Evolutionary conservation across 2,329 filamentous ascomycete species (phyloP).

Genomic region (Xylaria multiplex): DNA sequence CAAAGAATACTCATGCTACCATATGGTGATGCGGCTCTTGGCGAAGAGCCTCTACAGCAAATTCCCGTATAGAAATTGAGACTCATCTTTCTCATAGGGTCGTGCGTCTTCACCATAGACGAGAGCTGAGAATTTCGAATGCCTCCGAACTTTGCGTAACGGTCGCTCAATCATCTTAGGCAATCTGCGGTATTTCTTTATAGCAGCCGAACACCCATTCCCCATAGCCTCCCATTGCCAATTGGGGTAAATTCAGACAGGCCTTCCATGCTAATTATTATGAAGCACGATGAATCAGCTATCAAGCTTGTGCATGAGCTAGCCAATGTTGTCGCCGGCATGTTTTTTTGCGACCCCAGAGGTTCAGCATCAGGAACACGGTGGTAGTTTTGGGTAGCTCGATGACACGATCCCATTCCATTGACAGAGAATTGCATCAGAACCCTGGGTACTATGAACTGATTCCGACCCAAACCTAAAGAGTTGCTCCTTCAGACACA

Average conservation of each 20-base stretch:
- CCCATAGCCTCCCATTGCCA: conserved; percentile 53
- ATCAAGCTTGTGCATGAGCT: conserved; percentile 67
- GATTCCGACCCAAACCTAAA: conserved; percentile 59
- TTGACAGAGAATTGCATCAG: conserved; percentile 70
- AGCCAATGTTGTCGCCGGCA: conserved; percentile 6
- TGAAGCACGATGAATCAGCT: conserved; percentile 83
- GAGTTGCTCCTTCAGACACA: conserved; percentile 47
- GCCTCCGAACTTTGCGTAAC: conserved; percentile 48
- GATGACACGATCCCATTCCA: conserved; percentile 66
- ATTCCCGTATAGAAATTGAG: conserved; percentile 51
- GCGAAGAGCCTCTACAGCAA: conserved; percentile 56
- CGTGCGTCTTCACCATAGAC: conserved; percentile 61
- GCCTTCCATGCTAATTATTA: conserved; percentile 77
- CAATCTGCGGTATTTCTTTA: conserved; percentile 56
- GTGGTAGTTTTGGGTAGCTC: conserved; percentile 65
- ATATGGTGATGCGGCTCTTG: conserved; percentile 55
- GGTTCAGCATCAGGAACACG: conserved; percentile 58
- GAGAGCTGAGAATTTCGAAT: conserved; percentile 61
- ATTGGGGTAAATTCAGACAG: conserved; percentile 62
- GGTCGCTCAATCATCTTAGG: conserved; percentile 53
- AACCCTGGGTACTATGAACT: conserved; percentile 68
- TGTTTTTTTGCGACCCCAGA: conserved; percentile 50
- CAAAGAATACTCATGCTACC: conserved; percentile 51
- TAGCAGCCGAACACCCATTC: conserved; percentile 55
- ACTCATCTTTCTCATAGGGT: conserved; percentile 43